Evolutionary conservation across 1,139 yeast genomes (phyloP).

Genomic region (Kodamaea sp.): DNA sequence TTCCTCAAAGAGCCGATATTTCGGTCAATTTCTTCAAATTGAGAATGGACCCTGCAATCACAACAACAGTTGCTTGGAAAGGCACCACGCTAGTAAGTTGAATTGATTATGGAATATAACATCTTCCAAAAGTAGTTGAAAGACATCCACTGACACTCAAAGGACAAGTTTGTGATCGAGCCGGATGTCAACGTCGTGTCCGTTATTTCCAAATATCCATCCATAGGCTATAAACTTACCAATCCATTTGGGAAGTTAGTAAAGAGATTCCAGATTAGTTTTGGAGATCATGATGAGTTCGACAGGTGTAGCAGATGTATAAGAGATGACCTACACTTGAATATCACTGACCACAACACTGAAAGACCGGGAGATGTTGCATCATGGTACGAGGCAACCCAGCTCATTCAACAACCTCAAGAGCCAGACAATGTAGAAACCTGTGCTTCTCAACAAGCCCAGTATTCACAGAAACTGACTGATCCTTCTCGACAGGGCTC

Average conservation of each 20-base stretch:
- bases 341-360: not conserved
- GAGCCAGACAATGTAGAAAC: too few relatives aligned
- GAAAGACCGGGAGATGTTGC: too few relatives aligned
- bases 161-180: constrained; percentile 19
- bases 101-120: too few relatives aligned
- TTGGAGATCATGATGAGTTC: constrained; percentile 8
- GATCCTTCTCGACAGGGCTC: too few relatives aligned
- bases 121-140: too few relatives aligned
- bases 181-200: constrained; percentile 16
- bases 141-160: constrained; percentile 4
- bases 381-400: too few relatives aligned
- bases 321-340: constrained; percentile 6
- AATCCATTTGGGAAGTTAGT: constrained; percentile 20
- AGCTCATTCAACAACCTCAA: too few relatives aligned
- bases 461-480: too few relatives aligned
- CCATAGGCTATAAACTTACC: constrained; percentile 26
- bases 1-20: constrained; percentile 29
- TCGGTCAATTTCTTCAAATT: constrained; percentile 18
- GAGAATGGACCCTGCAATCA: constrained; percentile 4
- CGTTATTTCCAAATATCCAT: constrained; percentile 23
- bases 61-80: constrained; percentile 19
- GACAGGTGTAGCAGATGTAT: constrained; percentile 12
- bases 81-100: constrained; percentile 23
- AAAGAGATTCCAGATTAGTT: constrained; percentile 16
- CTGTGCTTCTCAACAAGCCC: too few relatives aligned